These are phyloP conservation scores for Candida succiphila DNA, from an alignment of 805 yeast species.

Conservation along the genomic window DNA sequence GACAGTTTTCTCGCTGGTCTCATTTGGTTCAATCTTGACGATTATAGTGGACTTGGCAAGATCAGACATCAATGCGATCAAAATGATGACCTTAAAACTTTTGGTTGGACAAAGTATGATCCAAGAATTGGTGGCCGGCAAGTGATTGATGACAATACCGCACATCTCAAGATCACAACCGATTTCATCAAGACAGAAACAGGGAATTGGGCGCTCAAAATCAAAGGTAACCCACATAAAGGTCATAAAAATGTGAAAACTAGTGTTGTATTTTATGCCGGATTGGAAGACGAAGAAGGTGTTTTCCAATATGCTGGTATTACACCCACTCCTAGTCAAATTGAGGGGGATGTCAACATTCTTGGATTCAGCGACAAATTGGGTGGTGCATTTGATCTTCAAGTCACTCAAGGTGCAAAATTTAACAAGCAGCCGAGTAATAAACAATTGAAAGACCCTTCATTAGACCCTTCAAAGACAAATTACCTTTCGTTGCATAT, in stretches of 20 bases:
- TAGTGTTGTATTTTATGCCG: constrained; percentile 70
- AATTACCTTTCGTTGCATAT: constrained; percentile 62
- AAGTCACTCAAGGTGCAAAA: constrained; percentile 45
- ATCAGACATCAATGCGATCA: constrained; percentile 73
- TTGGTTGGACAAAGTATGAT: constrained; percentile 84
- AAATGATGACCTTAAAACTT: constrained; percentile 56
- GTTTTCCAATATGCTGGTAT: constrained; percentile 30
- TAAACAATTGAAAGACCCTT: constrained; percentile 18
- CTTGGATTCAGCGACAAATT: constrained; percentile 53
- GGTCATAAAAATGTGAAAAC: constrained; percentile 40
- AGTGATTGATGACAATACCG: constrained; percentile 55
- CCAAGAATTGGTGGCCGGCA: constrained; percentile 84
- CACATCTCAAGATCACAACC: constrained; percentile 51
- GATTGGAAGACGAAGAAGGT: constrained; percentile 55
- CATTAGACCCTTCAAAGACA: constrained; percentile 46
- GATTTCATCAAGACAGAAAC: constrained; percentile 73
- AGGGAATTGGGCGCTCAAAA: constrained; percentile 72
- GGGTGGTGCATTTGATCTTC: constrained; percentile 50
- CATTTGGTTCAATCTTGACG: constrained; percentile 76
- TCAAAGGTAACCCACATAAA: constrained; percentile 53
- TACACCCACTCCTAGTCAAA: constrained; percentile 14
- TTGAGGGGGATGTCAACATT: constrained; percentile 29
- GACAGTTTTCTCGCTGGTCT: constrained; percentile 67
- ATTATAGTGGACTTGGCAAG: constrained; percentile 38
- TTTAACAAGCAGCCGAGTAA: constrained; percentile 32